phyloP scores from a whole-genome alignment of 345 rosid genomes.

The Eucalyptus cloeziana region DNA sequence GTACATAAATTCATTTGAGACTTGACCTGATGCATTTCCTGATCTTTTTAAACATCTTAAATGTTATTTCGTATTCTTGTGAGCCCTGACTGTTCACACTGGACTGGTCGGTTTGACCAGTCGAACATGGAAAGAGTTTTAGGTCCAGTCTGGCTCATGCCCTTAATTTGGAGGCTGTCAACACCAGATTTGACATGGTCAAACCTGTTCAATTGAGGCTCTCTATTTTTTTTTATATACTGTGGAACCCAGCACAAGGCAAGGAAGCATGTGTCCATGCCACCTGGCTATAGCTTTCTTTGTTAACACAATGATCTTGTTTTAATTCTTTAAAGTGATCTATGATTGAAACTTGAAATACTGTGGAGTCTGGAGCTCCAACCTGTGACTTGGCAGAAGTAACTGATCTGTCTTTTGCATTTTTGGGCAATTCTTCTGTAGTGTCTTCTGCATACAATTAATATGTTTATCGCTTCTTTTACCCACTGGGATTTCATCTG shows the following conservation, averaged over 20 bases:
- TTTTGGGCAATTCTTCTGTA: background rate
- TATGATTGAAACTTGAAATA: background rate
- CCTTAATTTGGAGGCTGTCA: background rate
- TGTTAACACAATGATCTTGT: background rate
- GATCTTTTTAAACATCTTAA: background rate
- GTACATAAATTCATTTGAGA: conserved; percentile 11
- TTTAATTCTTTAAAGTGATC: background rate
- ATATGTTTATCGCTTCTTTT: background rate
- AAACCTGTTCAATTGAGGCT: background rate
- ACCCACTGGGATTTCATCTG: background rate
- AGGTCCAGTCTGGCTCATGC: background rate
- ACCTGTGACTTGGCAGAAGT: background rate
- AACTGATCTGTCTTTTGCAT: background rate
- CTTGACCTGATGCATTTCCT: background rate
- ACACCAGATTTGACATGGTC: background rate
- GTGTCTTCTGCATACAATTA: background rate
- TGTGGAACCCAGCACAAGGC: background rate
- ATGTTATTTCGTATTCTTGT: background rate
- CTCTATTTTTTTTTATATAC: background rate
- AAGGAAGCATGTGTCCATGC: background rate
- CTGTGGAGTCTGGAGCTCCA: background rate
- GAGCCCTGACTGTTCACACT: background rate
- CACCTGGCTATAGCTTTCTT: background rate
- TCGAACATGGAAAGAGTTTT: background rate
- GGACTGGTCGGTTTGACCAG: background rate